Conservation (phyloP, 805 yeast species). For the Zygoascus flipseniorum region DNA sequence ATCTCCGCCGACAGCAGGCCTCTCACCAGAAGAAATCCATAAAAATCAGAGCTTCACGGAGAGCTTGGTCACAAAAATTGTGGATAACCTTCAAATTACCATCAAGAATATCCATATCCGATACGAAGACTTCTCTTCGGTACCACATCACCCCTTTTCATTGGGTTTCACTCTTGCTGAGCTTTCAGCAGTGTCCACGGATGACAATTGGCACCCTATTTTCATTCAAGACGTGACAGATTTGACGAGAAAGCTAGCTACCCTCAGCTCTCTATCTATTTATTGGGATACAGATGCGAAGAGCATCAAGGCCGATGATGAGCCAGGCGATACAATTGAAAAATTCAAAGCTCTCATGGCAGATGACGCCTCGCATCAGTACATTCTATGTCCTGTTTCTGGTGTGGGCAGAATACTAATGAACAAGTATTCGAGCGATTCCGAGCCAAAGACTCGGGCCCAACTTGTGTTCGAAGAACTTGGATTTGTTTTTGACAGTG, state of each 20-base stretch:
- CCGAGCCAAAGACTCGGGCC: slow-evolving; percentile 48
- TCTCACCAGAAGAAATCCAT: slow-evolving; percentile 28
- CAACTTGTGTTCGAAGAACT: slow-evolving; percentile 81
- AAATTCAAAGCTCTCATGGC: slow-evolving; percentile 3
- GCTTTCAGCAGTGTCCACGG: slow-evolving; percentile 85
- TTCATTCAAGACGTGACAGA: slow-evolving; percentile 65
- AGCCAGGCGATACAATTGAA: neutral
- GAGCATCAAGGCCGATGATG: slow-evolving; percentile 36
- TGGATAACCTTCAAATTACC: slow-evolving; percentile 86
- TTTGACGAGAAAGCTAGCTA: slow-evolving; percentile 67
- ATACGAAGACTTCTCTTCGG: slow-evolving; percentile 68
- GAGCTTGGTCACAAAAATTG: slow-evolving; percentile 75
- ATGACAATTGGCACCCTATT: slow-evolving; percentile 74
- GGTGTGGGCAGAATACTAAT: slow-evolving; percentile 79
- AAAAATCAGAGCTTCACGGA: slow-evolving; percentile 80
- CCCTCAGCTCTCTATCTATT: slow-evolving; percentile 62
- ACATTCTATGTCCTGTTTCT: slow-evolving; percentile 73
- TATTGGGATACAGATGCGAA: slow-evolving; percentile 73
- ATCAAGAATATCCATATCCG: slow-evolving; percentile 86
- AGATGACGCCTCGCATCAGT: slow-evolving; percentile 17
- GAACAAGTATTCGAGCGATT: slow-evolving; percentile 56
- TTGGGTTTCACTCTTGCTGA: slow-evolving; percentile 78
- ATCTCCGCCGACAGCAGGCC: slow-evolving; percentile 30
- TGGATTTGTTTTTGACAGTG: slow-evolving; percentile 75
- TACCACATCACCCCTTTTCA: slow-evolving; percentile 68